Evolutionary conservation across 805 yeast species (phyloP), one percentile per base, ranked within the genome.

Genomic region (Metschnikowia henanensis): DNA sequence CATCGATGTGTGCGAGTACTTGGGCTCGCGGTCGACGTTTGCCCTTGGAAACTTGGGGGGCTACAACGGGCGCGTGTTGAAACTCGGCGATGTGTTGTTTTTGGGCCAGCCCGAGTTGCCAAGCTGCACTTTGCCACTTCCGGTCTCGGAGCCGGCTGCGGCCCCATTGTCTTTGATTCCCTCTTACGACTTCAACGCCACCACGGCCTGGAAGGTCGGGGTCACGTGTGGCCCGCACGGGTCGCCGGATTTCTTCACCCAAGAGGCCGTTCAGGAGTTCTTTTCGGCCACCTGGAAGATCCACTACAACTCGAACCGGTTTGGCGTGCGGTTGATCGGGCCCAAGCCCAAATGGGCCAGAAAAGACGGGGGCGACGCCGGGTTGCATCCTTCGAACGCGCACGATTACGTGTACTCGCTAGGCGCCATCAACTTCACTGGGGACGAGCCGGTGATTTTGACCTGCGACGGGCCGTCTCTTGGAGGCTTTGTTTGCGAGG

Each of bases 181-280:
- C 7, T 49, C 62, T 6, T 78, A 80, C 53, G 50, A 47, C 37
- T 52, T 52, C 41, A 43, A 45, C 20, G 61, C 72, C 22, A 64
- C 69, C 30, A 76, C 73, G 45, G 69, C 70, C 35, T 92, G 98
- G 98, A 69, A 71, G 35, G 91, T 92, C 50, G 96, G 91, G 57
- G 97, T 91, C 36, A 89, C 96, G 9, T 84, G 95, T 64, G 99
- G 99, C 42, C 99, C 99, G 20, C 98, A 92, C 65, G 98, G 98
- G 1, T 81, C 97, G 4, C 98, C 98, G 16, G 99, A 92, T 64
- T 89, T 91, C 67, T 94, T 94, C 75, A 78, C 79, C 42, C 64
- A 75, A 9, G 96, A 87, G 61, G 80, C 87, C 10, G 80, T 89
- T 15, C 72, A 74, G 28, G 86, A 83, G 43, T 91, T 92, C 68